These are phyloP conservation scores for Syzygium aromaticum DNA, from an alignment of 345 rosid genomes.

Conservation along the genomic window DNA sequence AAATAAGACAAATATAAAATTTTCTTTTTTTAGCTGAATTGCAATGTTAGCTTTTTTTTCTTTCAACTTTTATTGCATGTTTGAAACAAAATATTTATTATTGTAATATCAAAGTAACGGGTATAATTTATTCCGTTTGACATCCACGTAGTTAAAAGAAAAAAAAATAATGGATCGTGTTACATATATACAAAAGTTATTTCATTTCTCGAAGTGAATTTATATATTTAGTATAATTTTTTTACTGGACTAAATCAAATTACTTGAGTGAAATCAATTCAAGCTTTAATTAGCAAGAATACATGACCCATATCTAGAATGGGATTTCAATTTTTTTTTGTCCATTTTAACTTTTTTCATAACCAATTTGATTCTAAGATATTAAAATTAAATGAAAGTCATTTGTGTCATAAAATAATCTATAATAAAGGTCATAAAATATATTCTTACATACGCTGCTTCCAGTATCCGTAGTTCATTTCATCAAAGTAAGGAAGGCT, in stretches of 20 bases:
- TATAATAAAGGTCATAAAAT: not conserved
- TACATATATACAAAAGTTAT: not conserved
- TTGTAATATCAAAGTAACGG: not conserved
- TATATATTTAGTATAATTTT: not conserved
- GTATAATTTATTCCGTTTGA: not conserved
- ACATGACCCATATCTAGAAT: not conserved
- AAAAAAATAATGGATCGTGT: not conserved
- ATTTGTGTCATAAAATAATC: not conserved
- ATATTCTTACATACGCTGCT: too few relatives aligned
- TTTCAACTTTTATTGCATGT: too few relatives aligned
- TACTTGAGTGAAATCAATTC: not conserved
- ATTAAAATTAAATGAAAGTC: not conserved
- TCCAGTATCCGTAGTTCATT: too few relatives aligned
- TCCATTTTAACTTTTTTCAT: not conserved
- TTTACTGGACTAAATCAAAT: not conserved
- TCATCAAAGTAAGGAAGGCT: too few relatives aligned
- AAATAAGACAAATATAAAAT: too few relatives aligned
- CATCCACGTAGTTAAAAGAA: not conserved
- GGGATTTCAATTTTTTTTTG: not conserved
- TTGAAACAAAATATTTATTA: not conserved
- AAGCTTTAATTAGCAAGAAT: not conserved
- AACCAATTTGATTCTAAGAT: too few relatives aligned
- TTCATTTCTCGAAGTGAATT: not conserved
- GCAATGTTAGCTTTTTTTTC: too few relatives aligned
- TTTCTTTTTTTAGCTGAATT: too few relatives aligned